Evolutionary conservation across 352 stramenopile species (phyloP).

Genomic region (Peronosclerospora sorghi): DNA sequence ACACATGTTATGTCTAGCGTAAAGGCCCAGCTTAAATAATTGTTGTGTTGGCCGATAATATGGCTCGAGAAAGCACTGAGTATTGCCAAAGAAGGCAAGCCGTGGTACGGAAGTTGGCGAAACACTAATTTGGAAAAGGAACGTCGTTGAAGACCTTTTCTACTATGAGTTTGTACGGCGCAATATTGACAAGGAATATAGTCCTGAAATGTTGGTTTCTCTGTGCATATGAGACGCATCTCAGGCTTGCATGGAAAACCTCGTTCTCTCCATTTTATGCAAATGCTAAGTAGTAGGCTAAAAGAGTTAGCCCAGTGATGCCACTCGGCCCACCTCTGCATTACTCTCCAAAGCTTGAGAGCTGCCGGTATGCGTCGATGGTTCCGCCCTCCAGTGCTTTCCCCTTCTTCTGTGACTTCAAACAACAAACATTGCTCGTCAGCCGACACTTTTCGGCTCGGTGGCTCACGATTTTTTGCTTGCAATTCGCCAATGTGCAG

Average conservation of each 20-base stretch:
- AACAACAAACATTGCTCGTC: constrained; percentile 42
- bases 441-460: constrained; percentile 56
- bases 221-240: constrained; percentile 90
- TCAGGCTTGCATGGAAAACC: constrained; percentile 92
- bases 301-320: background rate
- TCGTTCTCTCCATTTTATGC: constrained; percentile 94
- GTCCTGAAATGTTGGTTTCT: constrained; percentile 90
- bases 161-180: constrained; percentile 86
- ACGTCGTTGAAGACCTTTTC: constrained; percentile 76
- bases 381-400: constrained; percentile 35
- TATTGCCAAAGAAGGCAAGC: constrained; percentile 82
- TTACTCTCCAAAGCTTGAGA: constrained; percentile 18
- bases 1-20: no score
- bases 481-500: constrained; percentile 33
- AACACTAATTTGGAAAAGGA: no score
- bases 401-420: constrained; percentile 2
- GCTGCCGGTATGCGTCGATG: constrained; percentile 22
- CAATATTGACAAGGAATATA: constrained; percentile 90
- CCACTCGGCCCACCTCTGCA: constrained; percentile 9
- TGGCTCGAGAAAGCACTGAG: constrained; percentile 87
- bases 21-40: no score
- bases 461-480: constrained; percentile 48
- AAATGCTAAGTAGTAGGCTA: constrained; percentile 34
- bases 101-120: constrained; percentile 17
- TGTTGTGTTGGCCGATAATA: constrained; percentile 92